Evolutionary conservation across 345 rosid species (phyloP), one percentile per base, ranked within the genome.

Genomic region (Eucalyptus curtisii): DNA sequence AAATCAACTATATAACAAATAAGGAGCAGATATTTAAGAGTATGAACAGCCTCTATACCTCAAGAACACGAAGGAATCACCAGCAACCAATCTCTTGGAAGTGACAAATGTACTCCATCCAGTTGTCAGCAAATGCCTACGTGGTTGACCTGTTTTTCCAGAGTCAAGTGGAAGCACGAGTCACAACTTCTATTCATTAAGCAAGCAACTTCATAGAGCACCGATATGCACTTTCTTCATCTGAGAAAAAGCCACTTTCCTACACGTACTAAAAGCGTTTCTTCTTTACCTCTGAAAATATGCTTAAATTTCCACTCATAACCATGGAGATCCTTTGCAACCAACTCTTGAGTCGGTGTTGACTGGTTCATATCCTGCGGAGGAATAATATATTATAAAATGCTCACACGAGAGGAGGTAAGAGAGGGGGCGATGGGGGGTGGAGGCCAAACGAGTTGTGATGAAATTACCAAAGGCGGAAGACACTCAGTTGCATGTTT

Each of bases 21-120:
- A 91, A 49, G 87, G 49, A 33, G 88, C 37, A 27, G 40, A 86
- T 87, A 42, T 50, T 80, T 17, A 20, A 48, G 84, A 44, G n/a
- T 86, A 59, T 14, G 47, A 88, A 37, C 87, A 33, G 61, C 49
- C 88, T 80, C 24, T 31, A 66, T 91, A 98, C 99, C 99, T 97
- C 85, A 98, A 89, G 91, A 98, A 97, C 53, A 98, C 98, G 91
- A 98, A 96, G 61, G 97, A 93, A 93, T 97, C 99, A 37, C 99
- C 97, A 8, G 98, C 97, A 55, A 93, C 97, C 89, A 98, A 91
- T 94, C 94, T 94, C 93, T 98, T 98, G 13, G 98, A 95, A 88
- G 98, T 93, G 85, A 98, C 98, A 91, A 97, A 98, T 7, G 97
- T 95, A 92, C 99, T 98, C 99, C 99, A 98, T 25, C 99, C 99